Conservation (phyloP, 345 rosid genomes). For the Linum usitatissimum region DNA sequence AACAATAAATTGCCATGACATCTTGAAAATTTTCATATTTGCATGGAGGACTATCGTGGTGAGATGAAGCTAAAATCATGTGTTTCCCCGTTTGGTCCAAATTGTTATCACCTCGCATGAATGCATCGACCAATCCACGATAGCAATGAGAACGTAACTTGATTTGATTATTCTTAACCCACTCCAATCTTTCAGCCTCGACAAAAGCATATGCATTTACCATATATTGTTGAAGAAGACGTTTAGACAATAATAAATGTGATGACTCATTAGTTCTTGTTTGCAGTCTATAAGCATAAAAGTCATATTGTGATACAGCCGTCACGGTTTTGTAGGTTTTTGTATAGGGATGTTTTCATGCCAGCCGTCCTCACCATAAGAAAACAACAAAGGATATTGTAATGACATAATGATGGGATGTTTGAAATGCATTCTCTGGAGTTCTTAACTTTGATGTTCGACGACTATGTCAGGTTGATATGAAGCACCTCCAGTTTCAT, state of each 20-base stretch:
- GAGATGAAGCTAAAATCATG: background rate
- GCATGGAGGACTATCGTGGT: background rate
- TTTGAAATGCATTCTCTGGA: too few relatives aligned
- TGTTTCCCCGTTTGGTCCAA: background rate
- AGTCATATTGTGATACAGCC: background rate
- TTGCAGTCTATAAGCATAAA: background rate
- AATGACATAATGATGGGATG: constrained; percentile 7
- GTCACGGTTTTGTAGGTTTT: too few relatives aligned
- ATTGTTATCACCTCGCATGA: background rate
- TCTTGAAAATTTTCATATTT: background rate
- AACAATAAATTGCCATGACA: constrained; percentile 3
- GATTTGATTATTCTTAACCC: background rate
- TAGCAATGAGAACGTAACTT: too few relatives aligned
- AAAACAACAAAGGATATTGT: constrained; percentile 4
- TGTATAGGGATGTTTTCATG: too few relatives aligned
- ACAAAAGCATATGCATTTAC: constrained; percentile 6
- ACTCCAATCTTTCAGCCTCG: background rate
- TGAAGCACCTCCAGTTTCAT: background rate
- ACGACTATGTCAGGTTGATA: background rate
- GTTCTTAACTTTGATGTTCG: too few relatives aligned
- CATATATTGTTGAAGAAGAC: constrained; percentile 2
- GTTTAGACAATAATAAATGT: background rate
- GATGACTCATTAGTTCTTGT: too few relatives aligned
- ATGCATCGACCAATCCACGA: background rate
- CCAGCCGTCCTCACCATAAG: constrained; percentile 8